These are phyloP conservation scores for Penicillium digitatum DNA, from an alignment of 2,329 filamentous ascomycete species.

Conservation along the genomic window DNA sequence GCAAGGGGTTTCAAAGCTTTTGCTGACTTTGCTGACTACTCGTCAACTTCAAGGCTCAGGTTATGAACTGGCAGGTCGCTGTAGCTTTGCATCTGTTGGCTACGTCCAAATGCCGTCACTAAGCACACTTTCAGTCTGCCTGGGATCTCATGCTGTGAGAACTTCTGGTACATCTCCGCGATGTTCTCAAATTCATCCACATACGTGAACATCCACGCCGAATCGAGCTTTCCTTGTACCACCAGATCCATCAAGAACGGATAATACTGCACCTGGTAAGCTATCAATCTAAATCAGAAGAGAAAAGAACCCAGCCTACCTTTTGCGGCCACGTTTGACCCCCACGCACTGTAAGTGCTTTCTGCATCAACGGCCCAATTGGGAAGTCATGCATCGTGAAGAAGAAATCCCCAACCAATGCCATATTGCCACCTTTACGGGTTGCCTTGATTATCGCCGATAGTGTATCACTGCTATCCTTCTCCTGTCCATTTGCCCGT, in stretches of 20 bases:
- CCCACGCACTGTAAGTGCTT: slow-evolving; percentile 31
- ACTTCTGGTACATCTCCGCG: slow-evolving; percentile 21
- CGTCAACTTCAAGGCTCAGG: background rate
- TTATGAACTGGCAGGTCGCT: slow-evolving; percentile 2
- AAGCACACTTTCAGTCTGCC: slow-evolving; percentile 31
- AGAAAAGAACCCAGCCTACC: slow-evolving; percentile 9
- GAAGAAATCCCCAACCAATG: slow-evolving; percentile 31
- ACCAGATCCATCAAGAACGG: slow-evolving; percentile 29
- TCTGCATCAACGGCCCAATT: slow-evolving; percentile 35
- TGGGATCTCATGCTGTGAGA: slow-evolving; percentile 26
- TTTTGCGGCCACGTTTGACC: slow-evolving; percentile 27
- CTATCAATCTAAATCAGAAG: background rate
- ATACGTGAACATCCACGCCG: slow-evolving; percentile 31
- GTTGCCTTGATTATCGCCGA: slow-evolving; percentile 29
- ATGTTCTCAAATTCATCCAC: slow-evolving; percentile 34
- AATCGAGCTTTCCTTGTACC: slow-evolving; percentile 25
- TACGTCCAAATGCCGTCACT: slow-evolving; percentile 27
- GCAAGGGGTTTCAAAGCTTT: background rate
- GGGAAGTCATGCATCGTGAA: slow-evolving; percentile 28
- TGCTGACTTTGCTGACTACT: slow-evolving; percentile 1
- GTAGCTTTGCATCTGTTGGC: slow-evolving; percentile 1
- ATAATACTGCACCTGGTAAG: slow-evolving; percentile 23
- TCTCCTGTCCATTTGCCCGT: slow-evolving; percentile 21
- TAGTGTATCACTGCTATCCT: slow-evolving; percentile 29
- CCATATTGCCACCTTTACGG: slow-evolving; percentile 30